Evolutionary conservation across 2,329 filamentous ascomycete genomes (phyloP), one percentile per base, ranked within the genome.

Genomic region (Geoglossum cookeanum): DNA sequence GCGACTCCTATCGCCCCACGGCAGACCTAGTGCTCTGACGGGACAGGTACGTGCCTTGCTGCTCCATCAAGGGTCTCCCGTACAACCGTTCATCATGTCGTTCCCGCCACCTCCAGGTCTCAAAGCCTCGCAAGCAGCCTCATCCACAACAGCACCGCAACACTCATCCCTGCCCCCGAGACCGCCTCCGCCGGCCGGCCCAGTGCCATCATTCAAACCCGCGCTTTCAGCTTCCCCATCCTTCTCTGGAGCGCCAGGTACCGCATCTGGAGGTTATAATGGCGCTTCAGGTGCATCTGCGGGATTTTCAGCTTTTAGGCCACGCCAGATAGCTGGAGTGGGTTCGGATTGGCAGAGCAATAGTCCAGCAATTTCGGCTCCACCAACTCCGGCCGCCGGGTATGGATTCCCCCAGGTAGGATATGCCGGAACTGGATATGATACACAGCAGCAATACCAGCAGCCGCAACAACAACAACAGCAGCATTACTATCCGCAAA

Each of bases 91-190:
- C 74, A 76, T 75, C 74, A 91, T 91, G 87, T 84, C 85, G 72
- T 87, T 87, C 78, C 84, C 85, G 72, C 84, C 83, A 68, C 84
- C 85, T 84, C 84, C 87, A 87, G 85, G 85, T 78, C 73, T 79
- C 61, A 71, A 68, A 61, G 62, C 67, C 64, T 64, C 70, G 69
- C 75, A 69, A 66, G 67, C 68, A 65, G 67, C 65, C 70, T 72
- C 65, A 62, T 68, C 59, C 62, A 70, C 63, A 64, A 60, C 66
- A 56, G 69, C 66, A 64, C 68, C 71, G 45, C 72, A 70, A 37
- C 75, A 64, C 72, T 78, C 68, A 66, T 87, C 84, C 63, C 83
- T 94, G 44, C 87, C 87, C 62, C 81, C 87, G 61, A 83, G 85
- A 64, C 87, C 87, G 60, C 86, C 87, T 47, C 78, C 81, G 56